These are phyloP conservation scores for Malus sylvestris DNA, from an alignment of 306 rosid genomes.

Conservation along the genomic window DNA sequence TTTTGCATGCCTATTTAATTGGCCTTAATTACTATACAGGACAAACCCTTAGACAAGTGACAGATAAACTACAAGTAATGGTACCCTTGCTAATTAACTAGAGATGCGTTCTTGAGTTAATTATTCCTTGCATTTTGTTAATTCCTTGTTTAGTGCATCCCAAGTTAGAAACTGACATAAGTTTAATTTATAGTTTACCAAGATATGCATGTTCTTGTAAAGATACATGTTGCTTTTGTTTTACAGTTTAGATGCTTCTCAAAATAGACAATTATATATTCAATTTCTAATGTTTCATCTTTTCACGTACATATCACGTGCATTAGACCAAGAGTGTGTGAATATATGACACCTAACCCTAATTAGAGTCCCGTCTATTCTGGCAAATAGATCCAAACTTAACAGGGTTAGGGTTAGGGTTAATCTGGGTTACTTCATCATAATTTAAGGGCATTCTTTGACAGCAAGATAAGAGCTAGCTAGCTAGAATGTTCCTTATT, in stretches of 20 bases:
- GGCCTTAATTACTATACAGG: not conserved
- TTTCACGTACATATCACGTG: not conserved
- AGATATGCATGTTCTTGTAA: not conserved
- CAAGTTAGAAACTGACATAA: not conserved
- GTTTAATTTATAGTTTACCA: not conserved
- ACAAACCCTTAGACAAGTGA: not conserved
- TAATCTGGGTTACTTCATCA: not conserved
- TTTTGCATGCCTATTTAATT: not conserved
- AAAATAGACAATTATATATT: not conserved
- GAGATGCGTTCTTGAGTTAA: not conserved
- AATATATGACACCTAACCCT: not conserved
- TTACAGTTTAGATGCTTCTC: not conserved
- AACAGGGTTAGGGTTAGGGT: not conserved
- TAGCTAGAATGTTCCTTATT: not conserved
- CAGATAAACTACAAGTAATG: not conserved
- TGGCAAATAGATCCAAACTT: not conserved
- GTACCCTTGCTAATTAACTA: not conserved
- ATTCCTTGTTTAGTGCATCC: not conserved
- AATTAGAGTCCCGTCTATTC: not conserved
- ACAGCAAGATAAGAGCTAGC: not conserved
- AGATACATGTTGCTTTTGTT: not conserved
- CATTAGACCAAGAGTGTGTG: not conserved
- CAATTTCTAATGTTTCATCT: not conserved
- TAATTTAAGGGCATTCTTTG: not conserved
- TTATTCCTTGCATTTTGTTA: not conserved